Base-by-base conservation (phyloP, 2,329 filamentous ascomycete genomes). In the Periconia macrospinosa region DNA sequence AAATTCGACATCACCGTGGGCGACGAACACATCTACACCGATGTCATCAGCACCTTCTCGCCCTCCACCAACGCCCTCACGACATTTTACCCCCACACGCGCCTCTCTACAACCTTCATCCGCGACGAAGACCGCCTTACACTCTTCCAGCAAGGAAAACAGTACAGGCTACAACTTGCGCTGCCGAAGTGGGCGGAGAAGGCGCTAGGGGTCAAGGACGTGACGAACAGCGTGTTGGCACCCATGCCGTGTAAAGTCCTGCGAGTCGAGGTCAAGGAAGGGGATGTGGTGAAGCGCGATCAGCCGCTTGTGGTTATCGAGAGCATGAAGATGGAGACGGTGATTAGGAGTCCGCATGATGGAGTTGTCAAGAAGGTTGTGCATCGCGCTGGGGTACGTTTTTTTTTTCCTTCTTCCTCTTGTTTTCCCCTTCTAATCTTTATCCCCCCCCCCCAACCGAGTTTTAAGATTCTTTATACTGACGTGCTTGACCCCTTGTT, bases 211-310 rank as follows among this genome's bases (percentile, higher is more conserved):
- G 78, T 90, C 57, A 92, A 91, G 71, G 91, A 96, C 67, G 83
- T 83, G 0, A 81, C 86, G 7, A 92, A 93, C 55, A 94, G 89
- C 49, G 91, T 97, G 1, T 81, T 90, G 20, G 91, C 94, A 19
- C 94, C 94, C 0, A 99, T 99, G 94, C 94, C 94, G 1, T 97
- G 94, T 77, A 97, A 97, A 78, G 88, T 99, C 23, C 77, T 99
- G 57, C 86, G 91, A 60, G 94, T 97, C 45, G 90, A 96, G 73
- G 91, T 97, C 0, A 77, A 82, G 27, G 91, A 91, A 63, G 94
- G 94, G 0, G 86, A 96, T 59, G 76, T 75, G 45, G 94, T 99
- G 15, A 86, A 86, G 70, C 95, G 93, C 77, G 92, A 93, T 44
- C 86, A 93, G 53, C 86, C 91, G 7, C 78, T 99, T 53, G 90